Evolutionary conservation across 129 eudicot species (phyloP).

Genomic region (Centella asiatica): DNA sequence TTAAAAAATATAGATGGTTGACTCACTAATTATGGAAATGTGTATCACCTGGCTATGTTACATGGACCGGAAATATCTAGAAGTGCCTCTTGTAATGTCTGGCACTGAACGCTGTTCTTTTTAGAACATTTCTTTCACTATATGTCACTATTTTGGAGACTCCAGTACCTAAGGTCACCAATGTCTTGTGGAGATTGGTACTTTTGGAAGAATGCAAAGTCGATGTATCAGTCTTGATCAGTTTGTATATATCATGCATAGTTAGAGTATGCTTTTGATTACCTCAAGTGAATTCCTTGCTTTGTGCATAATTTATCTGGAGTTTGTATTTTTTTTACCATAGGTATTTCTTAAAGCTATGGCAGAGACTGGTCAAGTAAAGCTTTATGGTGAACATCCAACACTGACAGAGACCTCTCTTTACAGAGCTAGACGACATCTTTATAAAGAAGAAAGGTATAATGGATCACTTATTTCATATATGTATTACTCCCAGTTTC

Average conservation of each 20-base stretch:
- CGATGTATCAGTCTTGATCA: no score
- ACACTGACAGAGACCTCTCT: constrained; percentile 91
- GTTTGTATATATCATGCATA: neutral
- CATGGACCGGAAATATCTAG: no score
- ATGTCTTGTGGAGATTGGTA: no score
- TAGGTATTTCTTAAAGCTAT: constrained; percentile 97
- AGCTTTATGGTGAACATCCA: constrained; percentile 88
- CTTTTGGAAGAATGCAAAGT: no score
- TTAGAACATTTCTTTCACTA: no score
- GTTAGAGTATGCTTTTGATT: no score
- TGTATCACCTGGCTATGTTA: no score
- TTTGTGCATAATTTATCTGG: constrained; percentile 2
- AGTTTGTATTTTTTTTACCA: neutral
- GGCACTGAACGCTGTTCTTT: no score
- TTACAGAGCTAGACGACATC: constrained; percentile 86
- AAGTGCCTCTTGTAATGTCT: no score
- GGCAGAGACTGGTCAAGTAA: constrained; percentile 97
- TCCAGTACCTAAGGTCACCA: no score
- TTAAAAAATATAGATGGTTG: neutral
- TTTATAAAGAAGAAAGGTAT: constrained; percentile 93
- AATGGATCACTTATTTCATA: neutral
- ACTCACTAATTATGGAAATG: no score
- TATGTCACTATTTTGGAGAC: no score
- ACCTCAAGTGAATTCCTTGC: neutral
- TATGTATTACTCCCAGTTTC: constrained; percentile 7